Evolutionary conservation across 2,329 filamentous ascomycete genomes (phyloP), one percentile per base, ranked within the genome.

Genomic region (Trichoderma koningii): DNA sequence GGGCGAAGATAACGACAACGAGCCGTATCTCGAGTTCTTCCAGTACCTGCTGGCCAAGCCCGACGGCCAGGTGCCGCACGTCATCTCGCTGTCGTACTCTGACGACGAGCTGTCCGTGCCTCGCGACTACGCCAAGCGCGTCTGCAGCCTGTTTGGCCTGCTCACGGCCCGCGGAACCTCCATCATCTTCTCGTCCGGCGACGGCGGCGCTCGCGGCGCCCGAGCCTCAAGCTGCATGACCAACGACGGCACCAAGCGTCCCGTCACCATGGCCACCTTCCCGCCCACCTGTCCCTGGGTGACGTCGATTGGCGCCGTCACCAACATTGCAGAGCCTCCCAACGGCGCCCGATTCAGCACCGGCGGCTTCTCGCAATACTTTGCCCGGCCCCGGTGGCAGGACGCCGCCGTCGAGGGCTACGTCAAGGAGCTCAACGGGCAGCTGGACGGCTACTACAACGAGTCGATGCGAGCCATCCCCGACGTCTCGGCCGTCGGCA

Each of bases 251-350:
- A 79, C 76, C 50, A 80, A 84, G 66, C 81, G 78, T 1, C 81
- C 82, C 10, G 79, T 82, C 21, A 86, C 88, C 71, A 77, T 86
- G 34, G 82, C 87, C 1, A 82, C 81, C 5, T 92, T 91, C 75
- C 89, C 89, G 0, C 84, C 83, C 0, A 83, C 83, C 0, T 92
- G 89, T 69, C 89, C 88, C 0, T 91, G 85, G 73, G 83, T 91
- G 7, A 91, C 89, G 0, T 77, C 82, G 2, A 84, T 91, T 1
- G 89, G 89, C 7, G 88, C 84, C 1, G 87, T 86, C 1, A 71
- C 67, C 45, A 77, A 77, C 68, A 69, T 68, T 2, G 68, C 69
- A 3, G 72, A 75, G 4, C 78, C 78, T 0, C 77, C 81, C 12
- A 71, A 69, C 2, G 82, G 77, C 2, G 78, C 82, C 2, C 69